Evolutionary conservation across 345 rosid genomes (phyloP), one percentile per base, ranked within the genome.

Genomic region (Aegle marmelos): DNA sequence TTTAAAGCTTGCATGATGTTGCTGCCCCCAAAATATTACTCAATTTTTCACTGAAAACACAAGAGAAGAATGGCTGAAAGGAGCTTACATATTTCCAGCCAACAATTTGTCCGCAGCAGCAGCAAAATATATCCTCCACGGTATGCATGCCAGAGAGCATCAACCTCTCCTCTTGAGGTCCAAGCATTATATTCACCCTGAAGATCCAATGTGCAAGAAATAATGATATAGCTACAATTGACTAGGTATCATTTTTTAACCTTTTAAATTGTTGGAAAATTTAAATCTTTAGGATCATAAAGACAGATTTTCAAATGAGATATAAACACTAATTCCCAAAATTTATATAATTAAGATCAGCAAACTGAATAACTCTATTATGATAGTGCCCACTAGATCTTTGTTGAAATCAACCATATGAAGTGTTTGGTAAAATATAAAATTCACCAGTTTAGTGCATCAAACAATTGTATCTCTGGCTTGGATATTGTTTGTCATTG

Each of bases 41-140:
- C 5, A 53, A 53, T 5, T 53, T 50, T 13, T 50, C 6, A 0
- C 21, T 50, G 10, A 9, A 28, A 33, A 41, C 31, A 21, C 17
- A 9, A 63, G 48, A 54, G 53, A 50, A 21, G 33, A 60, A 75
- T 25, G 21, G 21, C 21, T 8, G 36, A 66, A 21, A 25, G 74
- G n/a, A 62, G 48, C 87, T 76, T 80, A 85, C 88, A 34, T 87
- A 87, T 82, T 84, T 87, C 88, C 90, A 87, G 16, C 90, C 88
- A 64, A 87, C 82, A 39, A 83, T 82, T 75, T 85, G 88, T 71
- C 87, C 86, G 59, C 88, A 87, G 81, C 83, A 80, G 74, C 88
- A 85, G 77, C 87, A 88, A 78, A 66, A 79, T 71, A 88, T 59
- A 31, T 88, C 90, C 79, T 79, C 87, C 5, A 86, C 88, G 7